Percentiles rank a stretch among this genome's conserved stretches.
phyloP scores from a whole-genome alignment of 495 filamentous ascomycete species.

The Aspergillus ostianus region DNA sequence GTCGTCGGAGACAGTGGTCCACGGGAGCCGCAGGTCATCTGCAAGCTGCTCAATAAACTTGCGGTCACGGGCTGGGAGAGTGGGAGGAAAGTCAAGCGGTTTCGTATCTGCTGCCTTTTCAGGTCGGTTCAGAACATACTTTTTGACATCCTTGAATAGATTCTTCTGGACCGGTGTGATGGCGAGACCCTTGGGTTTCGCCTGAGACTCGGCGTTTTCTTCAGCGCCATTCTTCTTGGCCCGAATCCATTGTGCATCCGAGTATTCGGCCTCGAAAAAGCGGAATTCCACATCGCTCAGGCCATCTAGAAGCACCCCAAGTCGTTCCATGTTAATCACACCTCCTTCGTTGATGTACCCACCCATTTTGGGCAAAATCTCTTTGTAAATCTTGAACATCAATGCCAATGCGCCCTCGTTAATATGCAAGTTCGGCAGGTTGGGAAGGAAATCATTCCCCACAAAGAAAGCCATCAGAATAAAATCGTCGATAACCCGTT shows the following conservation, averaged over 20 bases:
- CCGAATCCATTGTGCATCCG: conserved; percentile 89
- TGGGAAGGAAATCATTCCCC: conserved; percentile 98
- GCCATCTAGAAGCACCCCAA: conserved; percentile 77
- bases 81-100: conserved; percentile 68
- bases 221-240: conserved; percentile 56
- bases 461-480: conserved; percentile 99
- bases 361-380: conserved; percentile 78
- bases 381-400: conserved; percentile 97
- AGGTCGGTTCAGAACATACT: conserved; percentile 67
- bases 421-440: conserved; percentile 94
- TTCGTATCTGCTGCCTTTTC: conserved; percentile 40
- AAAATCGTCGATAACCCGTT: conserved; percentile 97
- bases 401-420: conserved; percentile 94
- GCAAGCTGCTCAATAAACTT: conserved; percentile 90
- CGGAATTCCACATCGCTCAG: conserved; percentile 82
- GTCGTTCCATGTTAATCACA: conserved; percentile 78
- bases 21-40: conserved; percentile 74
- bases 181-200: conserved; percentile 60
- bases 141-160: conserved; percentile 77
- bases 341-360: conserved; percentile 98
- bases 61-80: conserved; percentile 79
- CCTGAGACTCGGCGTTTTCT: conserved; percentile 56
- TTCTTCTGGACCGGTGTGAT: conserved; percentile 79
- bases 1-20: conserved; percentile 76
- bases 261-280: conserved; percentile 85